phyloP scores from a whole-genome alignment of 2,329 filamentous ascomycete genomes.

The Talaromyces sp. region DNA sequence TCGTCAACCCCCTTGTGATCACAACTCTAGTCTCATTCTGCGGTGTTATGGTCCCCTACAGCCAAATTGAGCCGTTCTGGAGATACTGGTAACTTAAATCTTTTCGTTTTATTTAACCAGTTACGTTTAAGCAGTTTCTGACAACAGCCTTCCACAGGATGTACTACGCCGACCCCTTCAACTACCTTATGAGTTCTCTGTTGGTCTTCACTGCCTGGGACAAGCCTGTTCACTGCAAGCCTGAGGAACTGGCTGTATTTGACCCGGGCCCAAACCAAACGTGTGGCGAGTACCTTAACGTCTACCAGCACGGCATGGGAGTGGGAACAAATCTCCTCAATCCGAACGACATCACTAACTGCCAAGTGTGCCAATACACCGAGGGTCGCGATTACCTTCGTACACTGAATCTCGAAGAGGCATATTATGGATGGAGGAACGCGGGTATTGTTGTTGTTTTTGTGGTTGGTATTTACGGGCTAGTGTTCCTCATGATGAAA shows the following conservation, averaged over 20 bases:
- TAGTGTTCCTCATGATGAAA: constrained; percentile 41
- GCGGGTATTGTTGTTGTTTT: constrained; percentile 56
- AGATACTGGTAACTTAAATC: constrained; percentile 58
- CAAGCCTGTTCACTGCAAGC: constrained; percentile 41
- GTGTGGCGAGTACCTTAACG: constrained; percentile 53
- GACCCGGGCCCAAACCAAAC: constrained; percentile 39
- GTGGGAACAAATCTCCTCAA: constrained; percentile 53
- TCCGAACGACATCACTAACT: constrained; percentile 51
- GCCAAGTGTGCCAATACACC: constrained; percentile 57
- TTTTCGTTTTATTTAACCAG: too few species aligned
- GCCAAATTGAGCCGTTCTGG: constrained; percentile 61
- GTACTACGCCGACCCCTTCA: constrained; percentile 59
- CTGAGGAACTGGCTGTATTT: constrained; percentile 45
- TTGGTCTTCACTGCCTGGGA: constrained; percentile 51
- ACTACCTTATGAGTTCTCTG: constrained; percentile 55
- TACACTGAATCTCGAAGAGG: constrained; percentile 55
- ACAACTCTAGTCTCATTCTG: constrained; percentile 66
- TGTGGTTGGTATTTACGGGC: constrained; percentile 48
- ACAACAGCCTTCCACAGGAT: constrained; percentile 11
- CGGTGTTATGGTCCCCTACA: constrained; percentile 63
- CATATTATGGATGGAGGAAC: constrained; percentile 63
- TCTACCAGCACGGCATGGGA: constrained; percentile 46
- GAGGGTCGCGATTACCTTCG: constrained; percentile 55
- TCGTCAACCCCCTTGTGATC: constrained; percentile 70
- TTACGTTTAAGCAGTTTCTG: too few species aligned